Base-by-base conservation (phyloP, 352 stramenopile genomes). In the Globisporangium ultimum region DNA sequence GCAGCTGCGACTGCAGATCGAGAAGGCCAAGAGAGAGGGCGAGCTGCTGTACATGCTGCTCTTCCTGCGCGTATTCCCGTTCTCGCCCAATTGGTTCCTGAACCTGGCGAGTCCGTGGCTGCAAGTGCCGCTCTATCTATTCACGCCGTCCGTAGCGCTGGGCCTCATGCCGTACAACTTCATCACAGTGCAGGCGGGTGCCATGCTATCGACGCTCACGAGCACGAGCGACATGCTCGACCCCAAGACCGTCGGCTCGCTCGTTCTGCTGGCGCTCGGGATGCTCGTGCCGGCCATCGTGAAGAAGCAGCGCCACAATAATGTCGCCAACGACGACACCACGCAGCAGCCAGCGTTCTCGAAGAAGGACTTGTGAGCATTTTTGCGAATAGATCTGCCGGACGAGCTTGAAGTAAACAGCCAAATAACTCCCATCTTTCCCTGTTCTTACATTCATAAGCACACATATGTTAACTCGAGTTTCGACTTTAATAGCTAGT, bases 81-180 rank as follows among this genome's bases (percentile, higher is more conserved):
- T 91, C 64, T 87, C 83, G 52, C 82, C 85, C 38, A 92, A 95
- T 58, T 95, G 85, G 85, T 84, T 95, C 56, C 69, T 93, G 40
- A 95, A 95, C 64, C 65, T 91, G 48, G 73, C 83, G 20, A 89
- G 80, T 72, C 83, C 85, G 45, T 92, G 84, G 79, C 70, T 90
- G 8, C 64, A 84, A 60, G 80, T 95, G 49, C 81, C 83, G 42
- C 60, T 93, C 18, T 66, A 58, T 32, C 55, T 87, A 21, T 94
- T 95, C 55, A 78, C 81, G 13, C 75, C 78, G 10, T 77, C 74
- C 1, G 82, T 91, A 36, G 61, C 84, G 7, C 20, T 93, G 10
- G 85, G 85, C 2, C 71, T 95, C 52, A 67, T 93, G 66, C 83
- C 84, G 20, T 93, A 93, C 70, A 93, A 91, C 63, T 89, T 90